These are phyloP conservation scores for Calonectria ilicicola DNA, from an alignment of 2,329 filamentous ascomycete genomes.

Conservation along the genomic window DNA sequence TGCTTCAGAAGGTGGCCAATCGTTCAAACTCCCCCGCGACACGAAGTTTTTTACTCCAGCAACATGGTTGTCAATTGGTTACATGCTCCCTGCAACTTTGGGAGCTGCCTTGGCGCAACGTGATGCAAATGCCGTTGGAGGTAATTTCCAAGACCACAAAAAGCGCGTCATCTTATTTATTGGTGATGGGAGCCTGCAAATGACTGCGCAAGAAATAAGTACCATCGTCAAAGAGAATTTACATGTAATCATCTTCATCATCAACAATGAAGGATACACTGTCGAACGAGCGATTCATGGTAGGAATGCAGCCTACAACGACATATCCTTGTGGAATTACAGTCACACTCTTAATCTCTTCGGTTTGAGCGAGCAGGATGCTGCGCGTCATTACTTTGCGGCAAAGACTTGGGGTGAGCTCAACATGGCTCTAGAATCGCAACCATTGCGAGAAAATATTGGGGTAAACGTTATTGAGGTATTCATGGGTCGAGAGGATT, in stretches of 20 bases:
- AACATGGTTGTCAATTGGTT: slow-evolving; percentile 71
- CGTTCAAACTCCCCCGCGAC: slow-evolving; percentile 60
- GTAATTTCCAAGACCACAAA: slow-evolving; percentile 47
- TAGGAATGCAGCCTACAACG: slow-evolving; percentile 64
- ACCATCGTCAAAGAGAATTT: slow-evolving; percentile 70
- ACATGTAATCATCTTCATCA: slow-evolving; percentile 62
- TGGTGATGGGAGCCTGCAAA: slow-evolving; percentile 74
- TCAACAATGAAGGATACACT: slow-evolving; percentile 71
- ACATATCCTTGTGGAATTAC: slow-evolving; percentile 65
- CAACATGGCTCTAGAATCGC: slow-evolving; percentile 46
- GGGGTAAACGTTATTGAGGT: slow-evolving; percentile 50
- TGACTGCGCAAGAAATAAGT: slow-evolving; percentile 75
- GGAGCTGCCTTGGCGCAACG: slow-evolving; percentile 67
- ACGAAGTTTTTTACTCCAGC: slow-evolving; percentile 61
- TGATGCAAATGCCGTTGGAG: slow-evolving; percentile 49
- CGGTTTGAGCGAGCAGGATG: slow-evolving; percentile 55
- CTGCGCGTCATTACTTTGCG: slow-evolving; percentile 44
- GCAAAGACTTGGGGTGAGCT: slow-evolving; percentile 60
- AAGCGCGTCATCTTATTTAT: slow-evolving; percentile 61
- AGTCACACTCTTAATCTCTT: slow-evolving; percentile 61
- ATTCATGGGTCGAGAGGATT: slow-evolving; percentile 47
- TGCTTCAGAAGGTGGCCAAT: slow-evolving; percentile 64
- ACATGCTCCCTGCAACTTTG: slow-evolving; percentile 68
- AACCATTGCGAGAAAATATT: slow-evolving; percentile 29
- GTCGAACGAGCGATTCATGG: slow-evolving; percentile 71